Base-by-base conservation (phyloP, 2,329 filamentous ascomycete species). In the Canariomyces notabilis region DNA sequence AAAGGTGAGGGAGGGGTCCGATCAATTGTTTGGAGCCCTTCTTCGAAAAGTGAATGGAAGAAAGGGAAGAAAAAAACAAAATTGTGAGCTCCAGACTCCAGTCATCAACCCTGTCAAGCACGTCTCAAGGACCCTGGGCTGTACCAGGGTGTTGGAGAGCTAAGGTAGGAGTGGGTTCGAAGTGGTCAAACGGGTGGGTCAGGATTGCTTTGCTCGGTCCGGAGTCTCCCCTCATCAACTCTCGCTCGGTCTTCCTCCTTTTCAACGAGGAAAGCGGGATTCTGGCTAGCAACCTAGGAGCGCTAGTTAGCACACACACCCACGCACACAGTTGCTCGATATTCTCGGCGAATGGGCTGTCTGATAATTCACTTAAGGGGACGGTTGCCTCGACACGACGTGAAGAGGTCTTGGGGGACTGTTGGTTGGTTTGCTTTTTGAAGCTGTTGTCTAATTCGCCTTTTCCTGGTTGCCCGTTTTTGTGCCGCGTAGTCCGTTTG, bases 61-160 rank as follows among this genome's bases (percentile, higher is more conserved):
- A 34, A 37, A 32, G 26, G 38, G 23, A 33, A 42, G 19, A 40
- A 48, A 45, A 53, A 53, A 47, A 49, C 51, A 52, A 51, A 53
- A 52, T 50, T 51, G 11, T 29, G 26, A 29, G 26, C 26, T 29
- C 26, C 9, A 46, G 40, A 39, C 33, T 48, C 44, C 26, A 42
- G 38, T 32, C 38, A 34, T 46, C 52, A 50, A 49, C 44, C 50
- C 43, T 52, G 50, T 37, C 52, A 33, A 51, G 47, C 50, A 52
- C 39, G 50, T 53, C 54, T 51, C 52, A 48, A 49, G 42, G 52
- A 52, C 42, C 51, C 44, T 37, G 41, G 50, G 36, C 49, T 15
- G 48, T 44, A 51, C 55, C 49, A 50, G 51, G 51, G 41, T 52
- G 50, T 38, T 56, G 55, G 54, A 50, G 51, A 48, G 45, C 40